These are phyloP conservation scores for Dunaliella sp. DNA, from an alignment of 139 green algal genomes.

Conservation along the genomic window DNA sequence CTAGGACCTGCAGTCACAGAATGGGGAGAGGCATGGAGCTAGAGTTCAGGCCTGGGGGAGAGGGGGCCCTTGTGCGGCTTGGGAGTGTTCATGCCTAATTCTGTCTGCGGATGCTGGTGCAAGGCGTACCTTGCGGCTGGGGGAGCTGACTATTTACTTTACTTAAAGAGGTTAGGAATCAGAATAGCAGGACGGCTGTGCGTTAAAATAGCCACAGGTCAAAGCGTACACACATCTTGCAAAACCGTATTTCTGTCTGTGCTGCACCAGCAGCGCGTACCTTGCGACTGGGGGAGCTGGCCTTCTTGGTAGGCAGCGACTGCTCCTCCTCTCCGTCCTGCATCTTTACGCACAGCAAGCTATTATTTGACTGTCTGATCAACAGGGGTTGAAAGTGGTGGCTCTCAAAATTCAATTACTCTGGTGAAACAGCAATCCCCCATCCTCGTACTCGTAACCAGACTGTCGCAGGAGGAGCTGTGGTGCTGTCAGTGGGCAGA, in stretches of 20 bases:
- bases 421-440: background rate
- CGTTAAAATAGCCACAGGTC: background rate
- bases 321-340: background rate
- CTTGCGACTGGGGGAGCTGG: background rate
- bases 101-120: background rate
- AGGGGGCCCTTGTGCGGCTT: no score
- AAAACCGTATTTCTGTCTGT: background rate
- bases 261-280: no score
- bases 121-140: background rate
- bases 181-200: background rate
- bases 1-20: background rate
- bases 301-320: background rate
- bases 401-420: background rate
- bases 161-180: background rate
- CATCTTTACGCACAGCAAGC: no score
- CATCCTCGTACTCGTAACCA: background rate
- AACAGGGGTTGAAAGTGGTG: no score
- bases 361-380: no score
- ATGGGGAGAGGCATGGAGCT: background rate
- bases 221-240: background rate
- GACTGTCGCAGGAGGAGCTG: background rate
- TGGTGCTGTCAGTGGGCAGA: background rate
- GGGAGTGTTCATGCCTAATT: no score
- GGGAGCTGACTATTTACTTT: background rate
- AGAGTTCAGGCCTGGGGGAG: no score